Base-by-base conservation (phyloP, 2,329 filamentous ascomycete genomes). In the Apiospora koreana region DNA sequence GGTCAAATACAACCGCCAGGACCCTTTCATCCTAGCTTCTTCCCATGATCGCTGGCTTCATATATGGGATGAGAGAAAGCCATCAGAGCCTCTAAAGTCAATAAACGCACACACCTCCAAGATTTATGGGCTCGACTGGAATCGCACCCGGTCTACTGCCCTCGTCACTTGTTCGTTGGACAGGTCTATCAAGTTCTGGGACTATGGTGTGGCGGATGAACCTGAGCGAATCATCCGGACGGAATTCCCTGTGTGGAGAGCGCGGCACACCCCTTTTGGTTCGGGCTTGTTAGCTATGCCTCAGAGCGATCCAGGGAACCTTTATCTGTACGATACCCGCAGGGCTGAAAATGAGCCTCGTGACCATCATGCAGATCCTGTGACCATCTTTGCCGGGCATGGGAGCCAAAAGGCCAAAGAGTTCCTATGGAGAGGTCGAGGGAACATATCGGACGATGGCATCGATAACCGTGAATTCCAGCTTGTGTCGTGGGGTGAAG, bases 41-140 rank as follows among this genome's bases (percentile, higher is more conserved):
- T 94, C 95, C 14, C 95, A 98, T 82, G 94, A 97, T 80, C 91
- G 91, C 66, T 94, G 91, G 83, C 85, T 98, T 58, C 92, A 94
- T 72, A 94, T 98, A 68, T 98, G 95, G 95, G 95, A 98, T 80
- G 91, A 93, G 77, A 88, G 95, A 66, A 93, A 92, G 77, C 90
- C 94, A 0, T 92, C 92, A 3, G 87, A 90, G 71, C 94, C 95
- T 6, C 82, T 98, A 58, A 91, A 91, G 71, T 95, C 94, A 21
- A 97, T 98, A 72, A 91, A 91, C 77, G 95, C 95, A 0, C 95
- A 98, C 77, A 90, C 89, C 42, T 97, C 94, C 46, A 98, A 97
- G 81, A 97, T 98, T 71, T 98, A 98, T 78, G 95, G 95, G 38
- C 86, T 98, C 43, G 95, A 98, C 81, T 98, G 95, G 95, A 97